phyloP scores from a whole-genome alignment of 2,329 filamentous ascomycete species.

The Trichoderma asperellum region DNA sequence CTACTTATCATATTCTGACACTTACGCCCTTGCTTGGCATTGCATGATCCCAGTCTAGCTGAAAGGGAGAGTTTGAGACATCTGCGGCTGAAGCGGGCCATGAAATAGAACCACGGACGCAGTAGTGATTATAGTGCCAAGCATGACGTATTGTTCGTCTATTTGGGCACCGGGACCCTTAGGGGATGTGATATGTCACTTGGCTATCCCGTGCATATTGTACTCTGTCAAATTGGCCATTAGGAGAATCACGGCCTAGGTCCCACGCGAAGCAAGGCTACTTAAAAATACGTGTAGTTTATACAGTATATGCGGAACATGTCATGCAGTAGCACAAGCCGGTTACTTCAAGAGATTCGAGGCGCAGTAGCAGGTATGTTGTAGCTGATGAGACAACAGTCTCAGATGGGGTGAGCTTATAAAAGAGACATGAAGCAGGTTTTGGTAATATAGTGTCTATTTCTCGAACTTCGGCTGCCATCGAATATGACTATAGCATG shows the following conservation, averaged over 20 bases:
- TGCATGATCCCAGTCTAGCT: not conserved
- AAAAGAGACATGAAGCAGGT: slow-evolving; percentile 1
- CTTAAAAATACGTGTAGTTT: not conserved
- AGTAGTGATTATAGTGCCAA: not conserved
- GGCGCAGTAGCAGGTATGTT: not conserved
- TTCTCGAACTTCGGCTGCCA: not conserved
- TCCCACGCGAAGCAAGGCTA: not conserved
- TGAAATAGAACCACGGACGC: not conserved
- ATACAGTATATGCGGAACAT: not conserved
- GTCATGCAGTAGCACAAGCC: not conserved
- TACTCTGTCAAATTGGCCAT: slow-evolving; percentile 1
- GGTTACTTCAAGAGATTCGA: not conserved
- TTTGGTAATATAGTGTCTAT: not conserved
- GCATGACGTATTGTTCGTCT: slow-evolving; percentile 9
- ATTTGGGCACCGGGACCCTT: not conserved
- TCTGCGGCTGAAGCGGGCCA: slow-evolving; percentile 9
- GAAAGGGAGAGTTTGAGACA: not conserved
- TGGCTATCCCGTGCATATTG: not conserved
- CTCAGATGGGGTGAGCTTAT: not conserved
- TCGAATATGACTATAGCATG: not conserved
- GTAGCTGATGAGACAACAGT: not conserved
- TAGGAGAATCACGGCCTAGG: not conserved
- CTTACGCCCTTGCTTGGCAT: not conserved
- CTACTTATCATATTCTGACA: not conserved
- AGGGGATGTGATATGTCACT: slow-evolving; percentile 18